A percentile compares a stretch with the other conserved stretches of the same genome.
Evolutionary conservation across 1,284 basidiomycete genomes (phyloP).

Genomic region (Coniferiporia sulphurascens): DNA sequence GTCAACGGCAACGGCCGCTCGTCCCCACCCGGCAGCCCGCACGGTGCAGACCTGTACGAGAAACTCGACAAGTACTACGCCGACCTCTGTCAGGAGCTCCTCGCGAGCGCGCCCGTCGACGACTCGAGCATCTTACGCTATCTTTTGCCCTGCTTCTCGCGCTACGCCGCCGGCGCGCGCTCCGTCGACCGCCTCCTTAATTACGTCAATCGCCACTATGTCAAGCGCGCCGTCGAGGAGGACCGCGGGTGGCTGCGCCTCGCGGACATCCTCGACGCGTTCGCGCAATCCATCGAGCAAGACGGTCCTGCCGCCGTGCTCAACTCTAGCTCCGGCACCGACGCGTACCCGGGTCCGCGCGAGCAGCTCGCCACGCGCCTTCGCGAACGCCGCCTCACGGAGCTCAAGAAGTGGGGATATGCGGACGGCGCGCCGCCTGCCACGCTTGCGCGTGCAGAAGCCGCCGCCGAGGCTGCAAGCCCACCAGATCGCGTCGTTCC

Average conservation of each 20-base stretch:
- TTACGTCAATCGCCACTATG: constrained; percentile 75
- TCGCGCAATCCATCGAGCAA: constrained; percentile 47
- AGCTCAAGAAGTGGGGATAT: constrained; percentile 68
- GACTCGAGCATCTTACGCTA: constrained; percentile 63
- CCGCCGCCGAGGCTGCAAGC: constrained; percentile 69
- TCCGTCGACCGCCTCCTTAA: constrained; percentile 66
- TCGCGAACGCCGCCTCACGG: constrained; percentile 52
- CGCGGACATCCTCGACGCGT: constrained; percentile 58
- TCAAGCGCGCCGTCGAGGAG: constrained; percentile 70
- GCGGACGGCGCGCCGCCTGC: constrained; percentile 45
- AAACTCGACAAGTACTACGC: constrained; percentile 64
- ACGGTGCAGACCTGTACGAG: constrained; percentile 64
- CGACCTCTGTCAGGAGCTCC: constrained; percentile 52
- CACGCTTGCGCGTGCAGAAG: constrained; percentile 50
- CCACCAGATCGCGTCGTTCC: constrained; percentile 58
- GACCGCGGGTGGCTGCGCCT: constrained; percentile 71
- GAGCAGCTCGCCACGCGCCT: constrained; percentile 53
- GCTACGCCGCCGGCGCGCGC: constrained; percentile 59
- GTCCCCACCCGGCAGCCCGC: constrained; percentile 28
- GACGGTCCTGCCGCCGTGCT: neutral
- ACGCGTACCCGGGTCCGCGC: constrained; percentile 38
- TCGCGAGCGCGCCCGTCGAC: constrained; percentile 48
- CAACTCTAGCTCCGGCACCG: neutral
- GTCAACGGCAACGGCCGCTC: constrained; percentile 1
- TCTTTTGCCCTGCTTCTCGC: constrained; percentile 62